Evolutionary conservation across 129 eudicot species (phyloP).

Genomic region (Escallonia herrerae): DNA sequence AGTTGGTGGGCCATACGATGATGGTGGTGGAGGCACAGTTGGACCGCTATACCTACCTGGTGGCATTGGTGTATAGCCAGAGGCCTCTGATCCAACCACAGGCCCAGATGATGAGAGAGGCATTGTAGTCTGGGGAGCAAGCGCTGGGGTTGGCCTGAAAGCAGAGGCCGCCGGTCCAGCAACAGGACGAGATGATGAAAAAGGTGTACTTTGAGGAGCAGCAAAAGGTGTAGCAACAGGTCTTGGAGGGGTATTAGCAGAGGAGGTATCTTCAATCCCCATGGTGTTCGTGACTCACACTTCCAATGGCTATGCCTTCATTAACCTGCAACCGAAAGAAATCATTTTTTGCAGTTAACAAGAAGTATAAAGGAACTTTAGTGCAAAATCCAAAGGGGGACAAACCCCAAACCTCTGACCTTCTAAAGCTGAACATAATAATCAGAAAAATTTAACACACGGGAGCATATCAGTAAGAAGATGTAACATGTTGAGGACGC

Average conservation of each 20-base stretch:
- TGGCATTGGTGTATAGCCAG: slow-evolving; percentile 48
- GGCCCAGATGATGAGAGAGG: slow-evolving; percentile 56
- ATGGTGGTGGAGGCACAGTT: slow-evolving; percentile 33
- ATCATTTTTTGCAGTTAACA: not conserved
- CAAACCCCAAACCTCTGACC: no score
- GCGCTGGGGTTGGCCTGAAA: slow-evolving; percentile 43
- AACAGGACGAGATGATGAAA: slow-evolving; percentile 61
- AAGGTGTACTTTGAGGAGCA: slow-evolving; percentile 58
- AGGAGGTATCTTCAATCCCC: slow-evolving; percentile 80
- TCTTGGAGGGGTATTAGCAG: slow-evolving; percentile 42
- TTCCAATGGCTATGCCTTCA: slow-evolving; percentile 13
- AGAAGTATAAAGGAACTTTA: no score
- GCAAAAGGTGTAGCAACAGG: slow-evolving; percentile 71
- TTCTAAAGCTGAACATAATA: no score
- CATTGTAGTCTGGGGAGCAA: slow-evolving; percentile 27
- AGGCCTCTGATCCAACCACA: slow-evolving; percentile 33
- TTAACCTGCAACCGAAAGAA: slow-evolving; percentile 25
- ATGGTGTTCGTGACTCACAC: slow-evolving; percentile 27
- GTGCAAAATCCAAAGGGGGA: no score
- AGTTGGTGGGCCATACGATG: slow-evolving; percentile 59
- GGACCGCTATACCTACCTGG: slow-evolving; percentile 26
- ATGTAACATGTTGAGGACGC: no score
- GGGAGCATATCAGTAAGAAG: no score
- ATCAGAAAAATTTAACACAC: no score
- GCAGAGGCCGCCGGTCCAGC: slow-evolving; percentile 56